Base-by-base conservation (phyloP, 805 yeast species). In the Torulaspora indica region DNA sequence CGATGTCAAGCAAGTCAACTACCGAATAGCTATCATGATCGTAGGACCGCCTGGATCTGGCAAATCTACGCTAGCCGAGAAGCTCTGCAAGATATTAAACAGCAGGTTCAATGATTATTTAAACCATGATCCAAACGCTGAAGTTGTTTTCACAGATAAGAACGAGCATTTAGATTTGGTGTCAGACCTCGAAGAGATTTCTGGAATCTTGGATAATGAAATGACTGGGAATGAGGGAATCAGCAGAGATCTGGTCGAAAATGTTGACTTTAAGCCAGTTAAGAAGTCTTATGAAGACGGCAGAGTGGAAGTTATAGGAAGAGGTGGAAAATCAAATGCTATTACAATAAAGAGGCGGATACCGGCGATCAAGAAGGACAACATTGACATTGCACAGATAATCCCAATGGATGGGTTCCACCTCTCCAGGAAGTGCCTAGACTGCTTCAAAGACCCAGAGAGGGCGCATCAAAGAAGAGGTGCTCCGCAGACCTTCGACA, bases 21-120 rank as follows among this genome's bases (percentile, higher is more conserved):
- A 75, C 46, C 66, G 90, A 51, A 60, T 79, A 2, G 47, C 82
- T 13, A 68, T 88, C 8, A 67, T 83, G 0, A 56, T 88, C 9
- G 79, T 81, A 2, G 96, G 95, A 1, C 73, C 80, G 0, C 95
- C 96, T 2, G 96, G 96, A 5, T 78, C 90, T 0, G 96, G 96
- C 0, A 87, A 87, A 60, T 75, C 90, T 3, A 84, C 95, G 0
- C 56, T 81, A 28, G 80, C 90, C 1, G 57, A 58, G 30, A 43
- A 61, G 4, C 65, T 87, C 5, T 73, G 73, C 27, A 57, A 62
- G 4, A 52, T 52, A 5, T 54, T 81, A n/a, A 76, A 71, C 51
- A 43, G 52, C 18, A 45, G 54, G 49, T 66, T 52, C 36, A 32
- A 45, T 8, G 40, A 38, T 1, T 47, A 51, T 33, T 18, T 55